Percentiles rank a stretch among this genome's conserved stretches.
Conservation (phyloP, 306 rosid genomes). For the Pyrus bretschneideri region DNA sequence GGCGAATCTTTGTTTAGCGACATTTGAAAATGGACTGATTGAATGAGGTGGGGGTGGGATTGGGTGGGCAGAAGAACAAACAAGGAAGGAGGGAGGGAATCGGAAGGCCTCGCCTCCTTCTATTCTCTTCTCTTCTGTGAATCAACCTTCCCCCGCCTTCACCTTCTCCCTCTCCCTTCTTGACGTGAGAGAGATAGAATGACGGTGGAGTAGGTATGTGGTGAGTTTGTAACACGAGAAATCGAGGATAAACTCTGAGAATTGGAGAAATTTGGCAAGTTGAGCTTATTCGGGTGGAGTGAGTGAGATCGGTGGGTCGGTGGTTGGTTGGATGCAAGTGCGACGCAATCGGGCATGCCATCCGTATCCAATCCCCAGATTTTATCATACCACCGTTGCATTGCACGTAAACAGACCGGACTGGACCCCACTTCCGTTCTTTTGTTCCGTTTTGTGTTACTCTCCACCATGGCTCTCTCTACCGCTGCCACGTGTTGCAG, state of each 20-base stretch:
- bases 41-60: neutral
- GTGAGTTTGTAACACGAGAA: neutral
- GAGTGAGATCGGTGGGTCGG: conserved; percentile 33
- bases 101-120: too few relatives aligned
- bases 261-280: too few relatives aligned
- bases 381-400: conserved; percentile 31
- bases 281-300: too few relatives aligned
- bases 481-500: conserved; percentile 32
- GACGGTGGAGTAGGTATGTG: neutral
- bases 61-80: neutral
- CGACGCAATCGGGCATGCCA: conserved; percentile 8
- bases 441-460: neutral
- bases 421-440: neutral
- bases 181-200: neutral
- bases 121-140: neutral
- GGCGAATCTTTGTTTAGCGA: conserved; percentile 17
- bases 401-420: neutral
- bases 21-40: conserved; percentile 13
- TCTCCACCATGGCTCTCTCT: neutral
- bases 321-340: neutral
- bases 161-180: neutral
- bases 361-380: conserved; percentile 27
- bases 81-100: too few relatives aligned
- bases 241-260: neutral
- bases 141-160: neutral